A percentile compares a stretch with the other conserved stretches of the same genome.
Evolutionary conservation across 2,329 filamentous ascomycete species (phyloP).

Genomic region (Gaeumannomyces sp.): DNA sequence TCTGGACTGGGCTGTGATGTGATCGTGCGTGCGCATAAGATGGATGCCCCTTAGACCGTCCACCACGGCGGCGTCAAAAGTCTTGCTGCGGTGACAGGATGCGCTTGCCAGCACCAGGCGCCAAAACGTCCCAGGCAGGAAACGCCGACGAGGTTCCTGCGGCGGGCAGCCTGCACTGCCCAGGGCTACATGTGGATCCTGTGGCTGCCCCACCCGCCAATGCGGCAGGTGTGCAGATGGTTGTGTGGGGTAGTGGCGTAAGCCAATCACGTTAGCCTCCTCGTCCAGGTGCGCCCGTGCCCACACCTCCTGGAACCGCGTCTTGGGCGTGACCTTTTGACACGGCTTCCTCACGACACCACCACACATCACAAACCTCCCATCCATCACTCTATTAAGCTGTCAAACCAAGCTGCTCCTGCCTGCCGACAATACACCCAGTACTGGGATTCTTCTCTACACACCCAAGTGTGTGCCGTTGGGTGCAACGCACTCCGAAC

Average conservation of each 20-base stretch:
- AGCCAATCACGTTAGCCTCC: background rate
- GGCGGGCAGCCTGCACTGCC: too few relatives aligned
- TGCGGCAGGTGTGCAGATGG: background rate
- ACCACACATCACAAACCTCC: background rate
- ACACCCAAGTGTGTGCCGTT: background rate
- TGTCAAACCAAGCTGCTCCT: background rate
- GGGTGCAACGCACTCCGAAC: too few relatives aligned
- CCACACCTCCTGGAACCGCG: conserved; percentile 1
- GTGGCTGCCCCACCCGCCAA: background rate
- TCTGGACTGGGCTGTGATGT: background rate
- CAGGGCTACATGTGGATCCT: background rate
- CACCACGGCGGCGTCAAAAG: background rate
- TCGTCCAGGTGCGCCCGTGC: background rate
- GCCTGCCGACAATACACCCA: background rate
- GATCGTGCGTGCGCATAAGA: background rate
- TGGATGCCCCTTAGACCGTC: too few relatives aligned
- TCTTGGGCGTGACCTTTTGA: background rate
- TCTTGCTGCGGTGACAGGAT: too few relatives aligned
- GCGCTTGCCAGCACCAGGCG: too few relatives aligned
- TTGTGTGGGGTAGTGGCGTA: background rate
- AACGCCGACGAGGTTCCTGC: too few relatives aligned
- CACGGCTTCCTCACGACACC: background rate
- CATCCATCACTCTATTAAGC: background rate
- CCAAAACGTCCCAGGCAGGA: too few relatives aligned
- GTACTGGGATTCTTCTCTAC: background rate